Percentiles rank a stretch among this genome's conserved stretches.
Conservation (phyloP, 176 grass and related monocot species). For the Themeda triandra region DNA sequence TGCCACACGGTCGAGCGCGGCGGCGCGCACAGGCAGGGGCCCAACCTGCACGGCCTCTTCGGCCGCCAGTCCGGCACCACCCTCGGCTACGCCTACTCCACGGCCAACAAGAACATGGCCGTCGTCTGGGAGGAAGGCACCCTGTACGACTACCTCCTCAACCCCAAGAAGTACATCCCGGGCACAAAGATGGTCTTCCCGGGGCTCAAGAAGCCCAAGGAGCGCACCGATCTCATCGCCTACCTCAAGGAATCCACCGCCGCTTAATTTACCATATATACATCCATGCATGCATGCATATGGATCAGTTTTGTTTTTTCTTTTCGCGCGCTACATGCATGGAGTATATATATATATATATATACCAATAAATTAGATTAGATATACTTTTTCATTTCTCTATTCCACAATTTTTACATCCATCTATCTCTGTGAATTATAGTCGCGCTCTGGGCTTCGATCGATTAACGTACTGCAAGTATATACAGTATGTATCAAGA, state of each 20-base stretch:
- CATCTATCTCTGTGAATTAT: too few species aligned
- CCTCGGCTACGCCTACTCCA: slow-evolving; percentile 62
- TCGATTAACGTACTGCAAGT: too few species aligned
- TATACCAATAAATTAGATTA: too few species aligned
- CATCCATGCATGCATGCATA: too few species aligned
- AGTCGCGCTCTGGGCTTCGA: too few species aligned
- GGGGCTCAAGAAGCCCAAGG: slow-evolving; percentile 76
- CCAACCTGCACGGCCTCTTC: slow-evolving; percentile 72
- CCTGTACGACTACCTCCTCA: slow-evolving; percentile 73
- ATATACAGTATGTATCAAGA: too few species aligned
- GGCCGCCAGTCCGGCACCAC: slow-evolving; percentile 78
- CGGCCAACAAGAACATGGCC: slow-evolving; percentile 72
- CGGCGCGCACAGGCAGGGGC: slow-evolving; percentile 84
- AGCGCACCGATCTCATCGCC: slow-evolving; percentile 66
- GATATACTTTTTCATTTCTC: too few species aligned
- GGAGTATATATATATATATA: too few species aligned
- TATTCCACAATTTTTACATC: too few species aligned
- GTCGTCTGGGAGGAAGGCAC: slow-evolving; percentile 65
- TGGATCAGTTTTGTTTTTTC: too few species aligned
- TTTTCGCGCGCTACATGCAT: too few species aligned
- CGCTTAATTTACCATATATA: too few species aligned
- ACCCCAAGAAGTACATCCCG: slow-evolving; percentile 85
- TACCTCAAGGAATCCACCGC: slow-evolving; percentile 69
- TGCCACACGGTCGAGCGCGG: slow-evolving; percentile 94
- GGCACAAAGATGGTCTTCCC: slow-evolving; percentile 85